Percentiles rank a stretch among this genome's conserved stretches.
Evolutionary conservation across 2,329 filamentous ascomycete genomes (phyloP).

Genomic region (Neurospora sp.): DNA sequence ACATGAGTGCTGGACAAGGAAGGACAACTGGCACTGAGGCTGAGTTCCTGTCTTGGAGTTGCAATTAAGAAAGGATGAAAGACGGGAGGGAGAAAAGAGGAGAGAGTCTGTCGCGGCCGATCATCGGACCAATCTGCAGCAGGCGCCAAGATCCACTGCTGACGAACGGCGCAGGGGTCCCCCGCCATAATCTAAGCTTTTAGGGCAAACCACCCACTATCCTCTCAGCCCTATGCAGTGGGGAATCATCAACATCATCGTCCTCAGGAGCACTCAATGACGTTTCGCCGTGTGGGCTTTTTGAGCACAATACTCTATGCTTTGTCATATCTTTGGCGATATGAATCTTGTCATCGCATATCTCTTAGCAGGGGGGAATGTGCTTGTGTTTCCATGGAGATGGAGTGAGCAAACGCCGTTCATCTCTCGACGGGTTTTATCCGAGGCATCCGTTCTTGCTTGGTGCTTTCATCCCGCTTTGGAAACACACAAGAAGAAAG

Average conservation of each 20-base stretch:
- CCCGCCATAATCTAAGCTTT: not conserved
- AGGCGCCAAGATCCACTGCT: not conserved
- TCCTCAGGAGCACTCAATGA: not conserved
- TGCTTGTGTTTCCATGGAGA: not conserved
- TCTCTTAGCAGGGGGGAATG: not conserved
- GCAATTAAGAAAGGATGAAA: not conserved
- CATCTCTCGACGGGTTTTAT: not conserved
- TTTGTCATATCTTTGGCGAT: not conserved
- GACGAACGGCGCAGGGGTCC: not conserved
- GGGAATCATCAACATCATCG: not conserved
- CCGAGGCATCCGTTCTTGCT: not conserved
- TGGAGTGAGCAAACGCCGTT: not conserved
- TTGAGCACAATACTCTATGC: too few relatives aligned
- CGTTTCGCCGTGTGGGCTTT: not conserved
- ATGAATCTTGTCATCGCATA: not conserved
- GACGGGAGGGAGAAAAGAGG: not conserved
- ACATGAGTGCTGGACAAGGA: not conserved
- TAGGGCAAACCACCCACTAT: not conserved
- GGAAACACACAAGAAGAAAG: too few relatives aligned
- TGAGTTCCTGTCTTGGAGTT: not conserved
- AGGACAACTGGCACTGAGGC: not conserved
- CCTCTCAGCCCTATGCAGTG: not conserved
- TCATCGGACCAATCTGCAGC: not conserved
- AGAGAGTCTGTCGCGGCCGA: not conserved
- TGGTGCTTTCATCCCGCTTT: too few relatives aligned